phyloP scores from a whole-genome alignment of 345 rosid genomes.

The Gossypium anomalum region DNA sequence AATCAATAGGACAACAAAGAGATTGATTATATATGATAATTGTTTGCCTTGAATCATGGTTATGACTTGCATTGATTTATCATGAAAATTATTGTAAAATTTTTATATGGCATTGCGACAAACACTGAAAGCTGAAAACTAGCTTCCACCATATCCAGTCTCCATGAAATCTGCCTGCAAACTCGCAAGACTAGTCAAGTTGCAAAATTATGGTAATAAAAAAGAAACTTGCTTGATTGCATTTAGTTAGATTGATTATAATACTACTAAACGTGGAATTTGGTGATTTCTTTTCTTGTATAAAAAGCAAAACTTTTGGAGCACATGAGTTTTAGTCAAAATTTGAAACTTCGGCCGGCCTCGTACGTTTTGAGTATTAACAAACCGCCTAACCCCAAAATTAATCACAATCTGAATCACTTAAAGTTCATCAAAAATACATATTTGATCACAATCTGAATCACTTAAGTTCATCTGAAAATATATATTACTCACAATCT shows the following conservation, averaged over 20 bases:
- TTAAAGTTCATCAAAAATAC: no score
- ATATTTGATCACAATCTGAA: background rate
- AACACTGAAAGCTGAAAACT: background rate
- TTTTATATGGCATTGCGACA: background rate
- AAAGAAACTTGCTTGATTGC: no score
- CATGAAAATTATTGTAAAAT: background rate
- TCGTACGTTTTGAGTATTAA: no score
- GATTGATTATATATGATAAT: background rate
- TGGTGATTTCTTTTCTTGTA: background rate
- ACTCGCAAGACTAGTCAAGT: background rate
- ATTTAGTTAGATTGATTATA: no score
- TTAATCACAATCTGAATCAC: background rate
- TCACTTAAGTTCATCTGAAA: no score
- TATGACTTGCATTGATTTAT: background rate
- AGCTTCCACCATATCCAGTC: background rate
- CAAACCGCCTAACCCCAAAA: background rate
- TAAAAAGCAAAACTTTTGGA: background rate
- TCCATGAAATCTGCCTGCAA: background rate
- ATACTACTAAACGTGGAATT: no score
- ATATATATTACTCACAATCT: background rate
- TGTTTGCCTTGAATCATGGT: background rate
- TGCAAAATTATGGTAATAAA: background rate
- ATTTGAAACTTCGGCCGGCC: background rate
- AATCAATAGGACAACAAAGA: background rate
- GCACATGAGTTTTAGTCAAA: background rate